Evolutionary conservation across 2,329 filamentous ascomycete genomes (phyloP), one percentile per base, ranked within the genome.

Genomic region (Colletotrichum magnum): DNA sequence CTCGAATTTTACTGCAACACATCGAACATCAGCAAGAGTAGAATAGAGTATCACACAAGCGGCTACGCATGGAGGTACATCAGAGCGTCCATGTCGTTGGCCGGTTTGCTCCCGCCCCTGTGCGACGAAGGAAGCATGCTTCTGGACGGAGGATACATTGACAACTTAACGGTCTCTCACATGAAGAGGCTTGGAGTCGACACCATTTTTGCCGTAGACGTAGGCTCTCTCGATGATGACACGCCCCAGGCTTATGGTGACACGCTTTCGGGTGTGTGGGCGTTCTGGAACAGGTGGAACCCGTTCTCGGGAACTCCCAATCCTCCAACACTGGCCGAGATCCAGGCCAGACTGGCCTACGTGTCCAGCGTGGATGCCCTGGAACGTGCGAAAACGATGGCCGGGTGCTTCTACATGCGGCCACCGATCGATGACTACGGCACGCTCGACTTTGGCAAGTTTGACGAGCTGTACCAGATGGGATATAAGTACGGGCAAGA

Each of bases 1-100:
- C 88, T 99, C 12, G 94, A 97, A 74, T 99, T 94, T 79, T 99
- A 99, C 83, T 99, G 97, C 87, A 99, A 99, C 81, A 98, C 96
- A 0, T 99, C 97, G 45, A 99, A 98, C 80, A 98, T 99, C 81
- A 97, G 93, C 83, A 97, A 97, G 80, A 96, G 93, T 70, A 89
- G 95, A 21, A 90, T 90, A 3, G 96, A 99, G 78, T 95, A 97
- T 73, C 96, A 99, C 80, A 98, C 94, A 0, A 96, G 93, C 70
- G 96, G 96, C 15, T 99, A 99, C 76, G 95, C 96, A 0, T 99
- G 96, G 96, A 90, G 97, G 50, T 99, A 99, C 76, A 93, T 99
- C 26, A 89, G 96, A 53, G 96, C 96, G 0, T 97, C 94, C 12
- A 99, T 99, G 96, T 97, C 95, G 2, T 87, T 99, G 4, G 96